phyloP scores from a whole-genome alignment of 2,329 filamentous ascomycete species.

The Epichloe bromicola region DNA sequence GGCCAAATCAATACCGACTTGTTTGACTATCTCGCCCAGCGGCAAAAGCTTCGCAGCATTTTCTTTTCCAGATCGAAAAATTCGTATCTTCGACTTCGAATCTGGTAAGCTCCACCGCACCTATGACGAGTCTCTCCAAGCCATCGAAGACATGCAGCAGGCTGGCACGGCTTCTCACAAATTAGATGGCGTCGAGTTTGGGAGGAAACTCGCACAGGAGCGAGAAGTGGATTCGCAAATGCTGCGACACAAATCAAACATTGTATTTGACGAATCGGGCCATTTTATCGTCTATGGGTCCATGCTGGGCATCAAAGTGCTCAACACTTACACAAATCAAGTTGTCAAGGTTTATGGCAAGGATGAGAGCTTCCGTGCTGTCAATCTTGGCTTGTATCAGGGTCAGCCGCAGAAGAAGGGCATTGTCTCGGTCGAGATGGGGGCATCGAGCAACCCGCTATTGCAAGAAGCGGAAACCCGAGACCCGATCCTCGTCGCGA shows the following conservation, averaged over 20 bases:
- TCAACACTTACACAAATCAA: slow-evolving; percentile 91
- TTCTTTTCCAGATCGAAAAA: slow-evolving; percentile 85
- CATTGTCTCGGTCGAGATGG: slow-evolving; percentile 91
- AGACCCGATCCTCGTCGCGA: slow-evolving; percentile 79
- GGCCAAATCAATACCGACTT: slow-evolving; percentile 70
- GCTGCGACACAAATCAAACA: slow-evolving; percentile 60
- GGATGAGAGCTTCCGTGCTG: slow-evolving; percentile 74
- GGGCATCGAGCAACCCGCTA: slow-evolving; percentile 83
- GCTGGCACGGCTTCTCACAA: slow-evolving; percentile 72
- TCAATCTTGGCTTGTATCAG: slow-evolving; percentile 83
- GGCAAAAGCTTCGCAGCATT: slow-evolving; percentile 82
- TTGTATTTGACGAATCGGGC: slow-evolving; percentile 91
- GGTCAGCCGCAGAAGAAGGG: slow-evolving; percentile 91
- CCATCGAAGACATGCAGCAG: slow-evolving; percentile 89
- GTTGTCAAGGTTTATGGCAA: slow-evolving; percentile 82
- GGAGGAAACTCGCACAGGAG: slow-evolving; percentile 73
- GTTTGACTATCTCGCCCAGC: slow-evolving; percentile 73
- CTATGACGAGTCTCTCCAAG: slow-evolving; percentile 87
- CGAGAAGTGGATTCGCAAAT: slow-evolving; percentile 65
- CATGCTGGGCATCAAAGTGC: slow-evolving; percentile 80
- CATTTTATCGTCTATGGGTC: slow-evolving; percentile 93
- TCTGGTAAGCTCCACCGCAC: slow-evolving; percentile 79
- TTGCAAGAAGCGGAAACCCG: slow-evolving; percentile 82
- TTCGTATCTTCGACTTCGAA: slow-evolving; percentile 86
- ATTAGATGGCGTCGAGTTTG: slow-evolving; percentile 84